These are phyloP conservation scores for Aspergillus hiratsukae DNA, from an alignment of 2,329 filamentous ascomycete genomes.

Conservation along the genomic window DNA sequence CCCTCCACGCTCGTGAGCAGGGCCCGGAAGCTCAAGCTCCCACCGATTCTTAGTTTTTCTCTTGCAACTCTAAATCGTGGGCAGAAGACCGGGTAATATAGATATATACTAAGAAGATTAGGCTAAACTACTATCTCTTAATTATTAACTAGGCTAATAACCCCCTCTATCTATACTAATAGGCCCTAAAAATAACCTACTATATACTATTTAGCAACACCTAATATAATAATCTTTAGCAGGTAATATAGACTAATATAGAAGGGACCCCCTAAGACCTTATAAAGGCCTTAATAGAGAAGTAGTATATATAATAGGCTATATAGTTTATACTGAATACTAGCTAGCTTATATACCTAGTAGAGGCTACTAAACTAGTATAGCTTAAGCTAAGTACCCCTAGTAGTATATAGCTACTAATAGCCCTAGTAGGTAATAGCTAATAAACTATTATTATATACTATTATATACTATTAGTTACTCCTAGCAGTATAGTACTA, in stretches of 20 bases:
- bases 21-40: no score
- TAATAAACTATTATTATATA: neutral
- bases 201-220: neutral
- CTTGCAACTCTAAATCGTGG: no score
- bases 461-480: neutral
- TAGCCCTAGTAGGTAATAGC: neutral
- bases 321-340: neutral
- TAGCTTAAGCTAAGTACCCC: neutral
- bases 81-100: no score
- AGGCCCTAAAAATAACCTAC: neutral
- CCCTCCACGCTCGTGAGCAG: no score
- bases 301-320: neutral
- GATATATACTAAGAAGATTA: neutral
- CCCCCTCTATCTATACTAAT: neutral
- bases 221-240: neutral
- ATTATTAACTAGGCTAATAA: neutral
- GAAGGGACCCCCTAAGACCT: neutral
- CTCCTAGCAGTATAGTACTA: neutral
- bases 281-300: neutral
- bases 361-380: neutral
- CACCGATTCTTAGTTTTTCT: no score
- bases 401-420: neutral
- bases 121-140: neutral
- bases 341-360: neutral
- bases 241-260: neutral